Evolutionary conservation across 2,329 filamentous ascomycete genomes (phyloP), one percentile per base, ranked within the genome.

Genomic region (Leptodontidium sp.): DNA sequence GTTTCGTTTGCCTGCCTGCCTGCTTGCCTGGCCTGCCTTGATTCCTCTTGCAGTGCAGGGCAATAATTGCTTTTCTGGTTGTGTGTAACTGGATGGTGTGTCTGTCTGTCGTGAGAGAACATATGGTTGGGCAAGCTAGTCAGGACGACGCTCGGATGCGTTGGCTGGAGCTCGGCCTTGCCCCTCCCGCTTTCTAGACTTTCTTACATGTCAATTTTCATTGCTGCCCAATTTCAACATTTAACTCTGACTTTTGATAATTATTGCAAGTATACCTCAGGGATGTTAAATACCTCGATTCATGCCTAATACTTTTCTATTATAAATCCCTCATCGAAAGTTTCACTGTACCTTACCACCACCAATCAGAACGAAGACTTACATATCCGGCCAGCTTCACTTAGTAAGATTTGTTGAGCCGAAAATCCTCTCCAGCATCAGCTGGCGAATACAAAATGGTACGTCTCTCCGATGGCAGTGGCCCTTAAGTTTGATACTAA

Each of bases 1-100:
- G 49, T 69, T 70, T 61, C 50, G 65, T 68, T 53, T 70, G 71
- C 64, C 50, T 70, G 66, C 68, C 67, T 55, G 70, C 64, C 69
- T 74, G 70, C 69, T 72, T 74, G 70, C 66, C 67, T 50, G 50
- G 15, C 35, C 17, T 59, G 69, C 65, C 70, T 72, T 74, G 70
- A 70, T 72, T 75, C 69, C 69, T 72, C 63, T 61, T 61, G 58
- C 45, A 57, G 52, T 58, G 58, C 45, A 57, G 63, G 32, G 47
- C 61, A 45, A 53, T 53, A 58, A 58, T 57, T 58, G 43, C 59
- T 62, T 50, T 62, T 29, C 45, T 29, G 40, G 43, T 32, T 62
- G 59, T 62, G 59, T 62, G 59, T 62, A 14, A 62, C 59, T 49
- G 26, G 59, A 49, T 6, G 38, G 59, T 17, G 40, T 11, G 40